Evolutionary conservation across 2,329 filamentous ascomycete species (phyloP).

Genomic region (Lasiodiplodia hormozganensis): DNA sequence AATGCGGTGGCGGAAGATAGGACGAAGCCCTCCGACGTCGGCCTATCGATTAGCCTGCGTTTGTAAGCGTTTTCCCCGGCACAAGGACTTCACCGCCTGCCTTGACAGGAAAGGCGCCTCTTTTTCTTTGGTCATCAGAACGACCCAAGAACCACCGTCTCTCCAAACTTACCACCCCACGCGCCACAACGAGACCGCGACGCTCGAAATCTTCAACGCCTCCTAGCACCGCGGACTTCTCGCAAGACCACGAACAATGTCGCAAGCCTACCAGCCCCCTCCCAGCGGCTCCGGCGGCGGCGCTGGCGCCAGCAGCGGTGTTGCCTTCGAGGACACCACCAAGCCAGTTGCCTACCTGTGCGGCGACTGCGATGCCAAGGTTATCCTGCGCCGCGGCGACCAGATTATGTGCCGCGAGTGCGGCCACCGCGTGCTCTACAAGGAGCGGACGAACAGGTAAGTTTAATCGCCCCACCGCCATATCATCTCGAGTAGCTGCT

Average conservation of each 20-base stretch:
- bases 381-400: slow-evolving; percentile 77
- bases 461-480: slow-evolving; percentile 41
- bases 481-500: not conserved
- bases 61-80: slow-evolving; percentile 21
- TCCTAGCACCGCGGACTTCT: too few relatives aligned
- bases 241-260: slow-evolving; percentile 22
- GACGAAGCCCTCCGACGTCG: slow-evolving; percentile 12
- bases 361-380: slow-evolving; percentile 83
- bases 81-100: slow-evolving; percentile 21
- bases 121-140: slow-evolving; percentile 1
- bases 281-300: slow-evolving; percentile 21
- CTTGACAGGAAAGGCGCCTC: not conserved
- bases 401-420: slow-evolving; percentile 90
- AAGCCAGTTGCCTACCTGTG: slow-evolving; percentile 64
- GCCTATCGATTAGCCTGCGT: slow-evolving; percentile 29
- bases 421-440: slow-evolving; percentile 94
- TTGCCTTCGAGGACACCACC: slow-evolving; percentile 58
- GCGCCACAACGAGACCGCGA: not conserved
- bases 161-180: not conserved
- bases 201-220: not conserved
- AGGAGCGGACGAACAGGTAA: slow-evolving; percentile 96
- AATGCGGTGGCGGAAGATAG: slow-evolving; percentile 18
- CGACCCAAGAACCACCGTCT: too few relatives aligned
- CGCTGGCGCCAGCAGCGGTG: slow-evolving; percentile 45
- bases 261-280: slow-evolving; percentile 31